Evolutionary conservation across 768 basidiomycete genomes (phyloP).

Genomic region (Termitomyces sp.): DNA sequence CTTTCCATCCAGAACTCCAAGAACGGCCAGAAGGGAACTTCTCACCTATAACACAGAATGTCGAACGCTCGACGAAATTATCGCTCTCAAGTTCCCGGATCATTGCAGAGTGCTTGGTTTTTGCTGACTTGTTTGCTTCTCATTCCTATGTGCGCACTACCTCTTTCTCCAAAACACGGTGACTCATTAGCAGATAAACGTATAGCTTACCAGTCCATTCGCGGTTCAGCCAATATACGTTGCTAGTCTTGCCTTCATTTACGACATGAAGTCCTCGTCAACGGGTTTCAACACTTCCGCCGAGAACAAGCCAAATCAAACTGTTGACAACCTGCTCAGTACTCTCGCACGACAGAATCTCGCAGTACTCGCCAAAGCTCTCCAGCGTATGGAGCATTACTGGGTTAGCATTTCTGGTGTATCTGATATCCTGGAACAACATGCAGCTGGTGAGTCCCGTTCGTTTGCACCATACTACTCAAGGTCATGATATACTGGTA

Average conservation of each 20-base stretch:
- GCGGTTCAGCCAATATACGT: constrained; percentile 13
- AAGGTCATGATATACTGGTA: not conserved
- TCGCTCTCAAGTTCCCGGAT: constrained; percentile 11
- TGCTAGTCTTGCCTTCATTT: constrained; percentile 12
- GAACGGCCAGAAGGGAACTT: not conserved
- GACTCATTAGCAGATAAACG: not conserved
- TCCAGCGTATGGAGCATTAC: constrained; percentile 15
- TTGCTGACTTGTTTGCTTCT: constrained; percentile 14
- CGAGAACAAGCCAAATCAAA: constrained; percentile 9
- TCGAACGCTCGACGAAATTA: constrained; percentile 11
- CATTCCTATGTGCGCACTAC: constrained; percentile 12
- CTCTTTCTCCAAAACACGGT: not conserved
- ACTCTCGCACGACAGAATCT: constrained; percentile 14
- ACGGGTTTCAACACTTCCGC: not conserved
- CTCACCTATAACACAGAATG: constrained; percentile 6
- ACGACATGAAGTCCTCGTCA: constrained; percentile 8
- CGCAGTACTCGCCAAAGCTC: constrained; percentile 10
- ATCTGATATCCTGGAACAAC: constrained; percentile 10
- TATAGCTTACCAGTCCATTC: constrained; percentile 13
- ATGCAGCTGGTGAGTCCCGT: constrained; percentile 7
- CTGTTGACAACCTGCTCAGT: constrained; percentile 10
- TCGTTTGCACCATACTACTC: not conserved
- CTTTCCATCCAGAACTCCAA: constrained; percentile 13
- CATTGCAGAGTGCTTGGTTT: constrained; percentile 13
- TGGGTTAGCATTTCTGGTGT: constrained; percentile 13